Conservation (phyloP, 2,329 filamentous ascomycete genomes). For the Lasiodiplodia hormozganensis region DNA sequence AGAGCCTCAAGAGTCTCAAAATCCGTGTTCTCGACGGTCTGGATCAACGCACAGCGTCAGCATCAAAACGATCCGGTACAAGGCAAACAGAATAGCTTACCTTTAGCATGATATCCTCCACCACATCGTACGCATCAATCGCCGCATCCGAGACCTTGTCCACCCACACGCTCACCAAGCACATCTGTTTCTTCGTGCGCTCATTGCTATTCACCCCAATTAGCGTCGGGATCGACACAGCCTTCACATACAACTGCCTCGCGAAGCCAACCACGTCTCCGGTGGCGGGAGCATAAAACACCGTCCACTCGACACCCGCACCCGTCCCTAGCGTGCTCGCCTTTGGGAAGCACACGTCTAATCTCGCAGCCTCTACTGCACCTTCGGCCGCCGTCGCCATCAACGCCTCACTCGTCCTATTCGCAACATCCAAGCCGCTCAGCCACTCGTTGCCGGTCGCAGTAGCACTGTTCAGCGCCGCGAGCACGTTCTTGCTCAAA, state of each 20-base stretch:
- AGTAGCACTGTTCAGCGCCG: conserved; percentile 31
- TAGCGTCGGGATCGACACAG: conserved; percentile 69
- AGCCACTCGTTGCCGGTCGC: conserved; percentile 34
- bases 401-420: conserved; percentile 32
- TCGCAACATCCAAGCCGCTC: conserved; percentile 36
- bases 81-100: conserved; percentile 51
- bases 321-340: conserved; percentile 70
- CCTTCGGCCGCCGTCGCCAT: conserved; percentile 38
- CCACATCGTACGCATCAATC: conserved; percentile 59
- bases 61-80: background rate
- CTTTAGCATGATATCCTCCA: conserved; percentile 68
- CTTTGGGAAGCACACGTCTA: conserved; percentile 69
- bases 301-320: conserved; percentile 54
- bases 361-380: conserved; percentile 49
- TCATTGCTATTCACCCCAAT: conserved; percentile 78
- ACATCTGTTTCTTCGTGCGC: conserved; percentile 68
- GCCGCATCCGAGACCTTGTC: conserved; percentile 55
- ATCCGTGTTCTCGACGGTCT: conserved; percentile 52
- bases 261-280: conserved; percentile 55
- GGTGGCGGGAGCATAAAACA: conserved; percentile 51
- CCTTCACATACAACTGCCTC: conserved; percentile 57
- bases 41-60: background rate
- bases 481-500: conserved; percentile 70
- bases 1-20: conserved; percentile 59
- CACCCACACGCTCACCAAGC: conserved; percentile 68